These are phyloP conservation scores for Anthracocystis walkeri DNA, from an alignment of 1,284 basidiomycete genomes.

Conservation along the genomic window DNA sequence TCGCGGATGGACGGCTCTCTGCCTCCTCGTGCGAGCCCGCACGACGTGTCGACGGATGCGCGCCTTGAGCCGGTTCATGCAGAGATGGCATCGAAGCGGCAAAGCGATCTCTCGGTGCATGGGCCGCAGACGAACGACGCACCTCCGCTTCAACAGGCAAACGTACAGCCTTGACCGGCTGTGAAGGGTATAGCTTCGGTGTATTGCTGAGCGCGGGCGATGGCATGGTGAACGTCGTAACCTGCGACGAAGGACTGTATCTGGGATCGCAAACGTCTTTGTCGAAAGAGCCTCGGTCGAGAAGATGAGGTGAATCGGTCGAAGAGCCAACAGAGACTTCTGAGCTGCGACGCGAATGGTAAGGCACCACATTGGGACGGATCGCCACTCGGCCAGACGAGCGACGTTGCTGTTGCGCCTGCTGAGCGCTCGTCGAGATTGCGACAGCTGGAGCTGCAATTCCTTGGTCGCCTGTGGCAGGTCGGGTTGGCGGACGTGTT, in stretches of 20 bases:
- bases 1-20: constrained; percentile 22
- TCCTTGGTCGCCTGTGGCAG: neutral
- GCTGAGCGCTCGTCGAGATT: constrained; percentile 4
- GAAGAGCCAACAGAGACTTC: constrained; percentile 36
- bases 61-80: neutral
- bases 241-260: constrained; percentile 37
- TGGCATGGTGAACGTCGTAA: constrained; percentile 41
- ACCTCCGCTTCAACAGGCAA: neutral
- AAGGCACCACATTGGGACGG: constrained; percentile 42
- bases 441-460: neutral
- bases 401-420: constrained; percentile 19
- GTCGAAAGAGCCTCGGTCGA: constrained; percentile 32
- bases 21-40: constrained; percentile 6
- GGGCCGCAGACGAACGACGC: constrained; percentile 10
- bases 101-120: constrained; percentile 20
- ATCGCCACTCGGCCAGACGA: constrained; percentile 24
- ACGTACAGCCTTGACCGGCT: neutral
- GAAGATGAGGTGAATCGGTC: constrained; percentile 14
- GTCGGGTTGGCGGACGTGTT: constrained; percentile 14
- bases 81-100: constrained; percentile 38
- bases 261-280: constrained; percentile 17
- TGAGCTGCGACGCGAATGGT: constrained; percentile 39
- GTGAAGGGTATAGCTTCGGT: constrained; percentile 11
- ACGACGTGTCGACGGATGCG: neutral
- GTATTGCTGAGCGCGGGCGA: constrained; percentile 29